Conservation (phyloP, 768 basidiomycete species). For the Pleurotus djamor region DNA sequence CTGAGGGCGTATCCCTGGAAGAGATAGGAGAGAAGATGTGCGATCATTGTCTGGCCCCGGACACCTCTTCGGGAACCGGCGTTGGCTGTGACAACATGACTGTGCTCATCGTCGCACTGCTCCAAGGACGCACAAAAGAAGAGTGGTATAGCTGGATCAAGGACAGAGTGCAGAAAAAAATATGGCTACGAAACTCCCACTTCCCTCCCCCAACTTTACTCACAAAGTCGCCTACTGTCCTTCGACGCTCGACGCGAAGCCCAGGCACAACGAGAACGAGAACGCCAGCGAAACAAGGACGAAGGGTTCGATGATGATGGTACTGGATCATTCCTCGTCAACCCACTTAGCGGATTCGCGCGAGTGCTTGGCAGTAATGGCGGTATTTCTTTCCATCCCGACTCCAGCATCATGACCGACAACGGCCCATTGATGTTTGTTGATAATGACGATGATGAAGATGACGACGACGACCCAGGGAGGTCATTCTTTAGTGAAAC, state of each 20-base stretch:
- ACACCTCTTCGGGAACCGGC: slow-evolving; percentile 85
- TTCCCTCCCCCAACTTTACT: slow-evolving; percentile 73
- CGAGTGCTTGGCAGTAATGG: slow-evolving; percentile 54
- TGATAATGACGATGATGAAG: slow-evolving; percentile 62
- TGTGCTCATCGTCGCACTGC: slow-evolving; percentile 82
- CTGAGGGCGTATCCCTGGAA: slow-evolving; percentile 73
- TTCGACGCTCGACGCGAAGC: slow-evolving; percentile 64
- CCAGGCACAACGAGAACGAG: slow-evolving; percentile 44
- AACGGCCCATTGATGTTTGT: slow-evolving; percentile 60
- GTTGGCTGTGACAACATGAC: slow-evolving; percentile 99
- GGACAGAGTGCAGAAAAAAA: slow-evolving; percentile 72
- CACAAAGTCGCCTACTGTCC: slow-evolving; percentile 57
- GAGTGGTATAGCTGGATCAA: slow-evolving; percentile 92
- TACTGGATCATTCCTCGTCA: slow-evolving; percentile 23
- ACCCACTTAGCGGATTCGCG: slow-evolving; percentile 43
- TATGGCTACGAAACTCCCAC: slow-evolving; percentile 81
- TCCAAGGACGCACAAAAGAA: slow-evolving; percentile 84
- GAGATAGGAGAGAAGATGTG: slow-evolving; percentile 91
- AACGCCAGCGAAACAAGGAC: slow-evolving; percentile 16
- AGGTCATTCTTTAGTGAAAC: slow-evolving; percentile 50
- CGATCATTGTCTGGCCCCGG: slow-evolving; percentile 91
- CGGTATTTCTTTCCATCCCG: slow-evolving; percentile 67
- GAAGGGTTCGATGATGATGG: slow-evolving; percentile 25
- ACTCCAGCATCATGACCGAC: slow-evolving; percentile 48
- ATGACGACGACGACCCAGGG: slow-evolving; percentile 50